Percentiles rank a stretch among this genome's conserved stretches.
Conservation (phyloP, 1,284 basidiomycete genomes). For the Prillingera fragicola region DNA sequence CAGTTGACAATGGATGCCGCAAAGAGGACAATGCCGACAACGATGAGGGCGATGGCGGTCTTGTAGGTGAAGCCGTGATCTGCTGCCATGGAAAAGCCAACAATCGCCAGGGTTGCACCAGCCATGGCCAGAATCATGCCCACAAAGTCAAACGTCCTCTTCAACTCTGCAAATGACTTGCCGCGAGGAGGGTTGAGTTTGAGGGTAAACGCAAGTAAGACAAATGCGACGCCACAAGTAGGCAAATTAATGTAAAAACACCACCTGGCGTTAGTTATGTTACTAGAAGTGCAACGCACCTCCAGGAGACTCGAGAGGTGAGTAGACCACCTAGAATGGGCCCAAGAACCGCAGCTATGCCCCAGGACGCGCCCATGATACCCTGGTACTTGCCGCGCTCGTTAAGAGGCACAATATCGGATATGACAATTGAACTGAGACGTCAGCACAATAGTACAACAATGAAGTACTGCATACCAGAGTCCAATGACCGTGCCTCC, state of each 20-base stretch:
- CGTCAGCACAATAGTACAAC: too few species aligned
- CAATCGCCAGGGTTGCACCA: slow-evolving; percentile 67
- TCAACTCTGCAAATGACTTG: slow-evolving; percentile 20
- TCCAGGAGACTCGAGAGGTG: slow-evolving; percentile 32
- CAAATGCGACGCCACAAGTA: slow-evolving; percentile 55
- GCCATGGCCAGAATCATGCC: slow-evolving; percentile 58
- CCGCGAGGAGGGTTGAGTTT: slow-evolving; percentile 58
- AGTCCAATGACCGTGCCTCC: slow-evolving; percentile 41
- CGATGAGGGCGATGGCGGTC: slow-evolving; percentile 67
- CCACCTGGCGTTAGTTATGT: too few species aligned
- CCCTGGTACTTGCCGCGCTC: slow-evolving; percentile 47
- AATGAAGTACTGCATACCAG: slow-evolving; percentile 21
- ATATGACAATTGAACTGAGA: slow-evolving; percentile 16
- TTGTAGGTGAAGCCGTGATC: slow-evolving; percentile 46
- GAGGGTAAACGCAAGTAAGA: slow-evolving; percentile 69
- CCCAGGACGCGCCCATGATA: slow-evolving; percentile 47
- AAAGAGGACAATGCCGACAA: slow-evolving; percentile 60
- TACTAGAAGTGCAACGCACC: slow-evolving; percentile 10
- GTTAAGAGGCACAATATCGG: slow-evolving; percentile 40
- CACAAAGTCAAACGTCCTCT: slow-evolving; percentile 41
- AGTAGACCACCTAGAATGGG: slow-evolving; percentile 46
- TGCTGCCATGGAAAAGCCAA: slow-evolving; percentile 60
- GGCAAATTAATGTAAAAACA: slow-evolving; percentile 42
- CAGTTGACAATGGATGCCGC: slow-evolving; percentile 61
- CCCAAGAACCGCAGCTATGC: slow-evolving; percentile 47